phyloP scores from a whole-genome alignment of 1,284 basidiomycete species.

The Taiwanofungus camphoratus region DNA sequence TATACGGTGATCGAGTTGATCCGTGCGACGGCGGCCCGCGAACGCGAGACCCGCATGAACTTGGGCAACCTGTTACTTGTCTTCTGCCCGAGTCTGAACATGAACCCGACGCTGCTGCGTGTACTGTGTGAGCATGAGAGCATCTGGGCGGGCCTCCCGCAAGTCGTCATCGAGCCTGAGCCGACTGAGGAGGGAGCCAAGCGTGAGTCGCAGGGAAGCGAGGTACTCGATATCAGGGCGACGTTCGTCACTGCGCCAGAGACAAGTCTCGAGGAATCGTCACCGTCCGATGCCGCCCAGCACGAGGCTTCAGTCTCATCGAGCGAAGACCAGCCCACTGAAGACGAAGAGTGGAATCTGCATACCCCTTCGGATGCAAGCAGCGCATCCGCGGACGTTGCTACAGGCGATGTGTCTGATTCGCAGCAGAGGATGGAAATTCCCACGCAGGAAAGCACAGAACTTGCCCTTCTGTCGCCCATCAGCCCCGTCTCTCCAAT shows the following conservation, averaged over 20 bases:
- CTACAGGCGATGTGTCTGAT: not conserved
- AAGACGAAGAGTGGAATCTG: not conserved
- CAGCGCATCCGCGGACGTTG: not conserved
- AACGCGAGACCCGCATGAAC: slow-evolving; percentile 77
- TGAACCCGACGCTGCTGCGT: slow-evolving; percentile 71
- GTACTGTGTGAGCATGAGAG: slow-evolving; percentile 66
- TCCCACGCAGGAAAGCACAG: not conserved
- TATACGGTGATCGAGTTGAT: slow-evolving; percentile 71
- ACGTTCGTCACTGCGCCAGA: slow-evolving; percentile 10
- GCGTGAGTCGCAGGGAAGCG: slow-evolving; percentile 4
- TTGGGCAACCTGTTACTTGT: slow-evolving; percentile 75
- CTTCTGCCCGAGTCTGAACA: slow-evolving; percentile 75
- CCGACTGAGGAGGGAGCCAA: not conserved
- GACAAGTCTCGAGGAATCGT: not conserved
- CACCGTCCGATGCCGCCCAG: not conserved
- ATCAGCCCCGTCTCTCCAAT: slow-evolving; percentile 9
- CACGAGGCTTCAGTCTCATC: not conserved
- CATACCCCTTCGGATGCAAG: not conserved
- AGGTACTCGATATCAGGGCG: slow-evolving; percentile 5
- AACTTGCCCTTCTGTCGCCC: slow-evolving; percentile 8
- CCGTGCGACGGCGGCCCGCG: slow-evolving; percentile 54
- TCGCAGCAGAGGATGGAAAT: not conserved
- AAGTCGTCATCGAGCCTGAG: slow-evolving; percentile 2
- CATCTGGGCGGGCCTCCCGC: slow-evolving; percentile 46
- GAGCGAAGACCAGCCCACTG: not conserved